Percentiles rank a stretch among this genome's conserved stretches.
phyloP scores from a whole-genome alignment of 2,329 filamentous ascomycete species.

The Stachybotrys elegans region DNA sequence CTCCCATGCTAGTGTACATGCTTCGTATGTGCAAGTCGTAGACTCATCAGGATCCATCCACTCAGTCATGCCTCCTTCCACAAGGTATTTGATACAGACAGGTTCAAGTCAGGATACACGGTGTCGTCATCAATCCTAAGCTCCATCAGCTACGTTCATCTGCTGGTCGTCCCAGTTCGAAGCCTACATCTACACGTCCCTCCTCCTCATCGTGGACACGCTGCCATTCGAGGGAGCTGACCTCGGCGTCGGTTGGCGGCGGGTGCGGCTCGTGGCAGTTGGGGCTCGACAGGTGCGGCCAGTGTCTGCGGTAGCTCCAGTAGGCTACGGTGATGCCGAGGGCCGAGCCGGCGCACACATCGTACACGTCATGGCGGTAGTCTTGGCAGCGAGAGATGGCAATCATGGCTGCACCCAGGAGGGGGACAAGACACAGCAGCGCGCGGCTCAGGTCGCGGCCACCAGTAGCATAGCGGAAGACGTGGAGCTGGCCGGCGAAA shows the following conservation, averaged over 20 bases:
- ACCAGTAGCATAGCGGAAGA: constrained; percentile 42
- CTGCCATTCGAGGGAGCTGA: constrained; percentile 26
- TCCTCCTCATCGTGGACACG: constrained; percentile 52
- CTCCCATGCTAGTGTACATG: no score
- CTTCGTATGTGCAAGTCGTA: no score
- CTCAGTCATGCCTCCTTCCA: no score
- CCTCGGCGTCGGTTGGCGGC: constrained; percentile 25
- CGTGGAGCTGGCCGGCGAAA: constrained; percentile 60
- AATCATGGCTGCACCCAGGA: constrained; percentile 61
- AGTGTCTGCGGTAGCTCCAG: constrained; percentile 63
- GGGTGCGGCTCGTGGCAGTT: constrained; percentile 55
- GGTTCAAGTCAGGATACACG: no score
- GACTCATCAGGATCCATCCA: no score
- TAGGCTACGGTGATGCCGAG: constrained; percentile 57
- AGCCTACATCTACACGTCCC: constrained; percentile 34
- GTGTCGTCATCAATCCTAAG: no score
- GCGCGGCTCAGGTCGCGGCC: constrained; percentile 50
- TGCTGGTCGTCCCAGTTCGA: constrained; percentile 26
- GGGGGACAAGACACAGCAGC: constrained; percentile 51
- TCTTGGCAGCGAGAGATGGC: constrained; percentile 66
- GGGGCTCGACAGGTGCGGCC: constrained; percentile 47
- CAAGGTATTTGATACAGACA: no score
- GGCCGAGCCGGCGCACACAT: constrained; percentile 57
- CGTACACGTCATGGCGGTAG: constrained; percentile 67
- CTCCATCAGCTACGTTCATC: constrained; percentile 14